Evolutionary conservation across 495 filamentous ascomycete species (phyloP), one percentile per base, ranked within the genome.

Genomic region (Neohortaea acidophila): DNA sequence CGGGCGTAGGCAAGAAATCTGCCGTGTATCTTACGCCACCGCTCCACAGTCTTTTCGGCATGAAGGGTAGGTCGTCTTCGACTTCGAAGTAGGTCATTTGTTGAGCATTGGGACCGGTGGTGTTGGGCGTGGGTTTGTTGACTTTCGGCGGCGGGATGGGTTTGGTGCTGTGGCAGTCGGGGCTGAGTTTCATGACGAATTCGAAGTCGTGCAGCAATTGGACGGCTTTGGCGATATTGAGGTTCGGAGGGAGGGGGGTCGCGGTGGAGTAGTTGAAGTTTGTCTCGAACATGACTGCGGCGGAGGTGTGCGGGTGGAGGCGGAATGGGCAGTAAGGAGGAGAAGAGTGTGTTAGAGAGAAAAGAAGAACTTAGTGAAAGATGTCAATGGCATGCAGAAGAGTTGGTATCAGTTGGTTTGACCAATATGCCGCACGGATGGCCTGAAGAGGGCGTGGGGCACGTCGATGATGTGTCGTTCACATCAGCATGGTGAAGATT

Each of bases 31-130:
- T 31, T 23, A 45, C 41, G 12, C 42, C 42, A 10, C 47, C 47
- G 31, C 20, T 24, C 47, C 47, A 50, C 2, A 50, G 26, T 21
- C 38, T 41, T 35, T 45, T 45, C 20, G 47, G 47, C 13, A 50
- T 45, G 38, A 50, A 50, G 8, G 47, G 43, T 1, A 50, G 38
- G 18, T 45, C 47, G 38, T 50, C 47, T 45, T 45, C 47, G 5
- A 50, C 47, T 34, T 50, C 47, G 36, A 32, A 50, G 33, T 41
- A 50, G 11, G 38, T 36, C 18, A 41, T 33, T 8, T 21, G 9
- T 11, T 10, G 3, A 2, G 15, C 21, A 1, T 12, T 2, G 7
- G 15, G 25, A 22, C 31, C 36, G 32, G 18, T 41, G 21, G 17
- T 10, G 7, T 18, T 34, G 27, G 15, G 38, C 13, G 23, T 38